phyloP scores from a whole-genome alignment of 2,329 filamentous ascomycete genomes.

The Daldinia sp. region DNA sequence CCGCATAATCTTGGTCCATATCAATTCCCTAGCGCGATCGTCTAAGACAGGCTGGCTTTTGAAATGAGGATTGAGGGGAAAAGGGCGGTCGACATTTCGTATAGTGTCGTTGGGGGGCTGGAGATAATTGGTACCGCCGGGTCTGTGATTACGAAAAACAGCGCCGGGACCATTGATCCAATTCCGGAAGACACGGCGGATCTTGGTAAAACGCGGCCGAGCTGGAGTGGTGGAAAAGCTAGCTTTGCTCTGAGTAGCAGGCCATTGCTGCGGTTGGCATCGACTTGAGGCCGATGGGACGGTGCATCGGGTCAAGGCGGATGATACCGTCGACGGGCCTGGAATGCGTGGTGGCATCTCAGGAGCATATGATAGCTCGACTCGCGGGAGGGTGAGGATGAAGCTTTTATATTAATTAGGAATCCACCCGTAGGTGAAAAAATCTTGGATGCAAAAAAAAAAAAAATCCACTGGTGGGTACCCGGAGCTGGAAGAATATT shows the following conservation, averaged over 20 bases:
- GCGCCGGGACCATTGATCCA: slow-evolving; percentile 42
- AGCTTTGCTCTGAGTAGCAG: slow-evolving; percentile 30
- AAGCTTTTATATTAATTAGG: slow-evolving; percentile 28
- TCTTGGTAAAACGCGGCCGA: slow-evolving; percentile 42
- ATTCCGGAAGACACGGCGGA: slow-evolving; percentile 43
- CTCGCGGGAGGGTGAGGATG: slow-evolving; percentile 27
- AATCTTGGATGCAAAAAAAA: slow-evolving; percentile 8
- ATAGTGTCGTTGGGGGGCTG: not conserved
- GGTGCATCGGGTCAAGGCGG: slow-evolving; percentile 25
- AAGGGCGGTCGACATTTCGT: slow-evolving; percentile 61
- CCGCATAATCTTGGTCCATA: slow-evolving; percentile 77
- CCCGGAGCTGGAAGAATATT: slow-evolving; percentile 6
- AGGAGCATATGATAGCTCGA: slow-evolving; percentile 28
- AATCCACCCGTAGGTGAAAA: slow-evolving; percentile 19
- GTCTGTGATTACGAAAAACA: slow-evolving; percentile 22
- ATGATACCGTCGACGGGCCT: slow-evolving; percentile 30
- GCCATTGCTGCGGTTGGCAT: slow-evolving; percentile 21
- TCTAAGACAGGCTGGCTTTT: slow-evolving; percentile 78
- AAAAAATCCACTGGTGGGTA: slow-evolving; percentile 8
- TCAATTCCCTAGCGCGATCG: slow-evolving; percentile 77
- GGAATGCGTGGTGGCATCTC: slow-evolving; percentile 49
- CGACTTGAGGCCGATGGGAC: slow-evolving; percentile 11
- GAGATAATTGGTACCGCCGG: slow-evolving; percentile 41
- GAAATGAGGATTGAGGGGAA: slow-evolving; percentile 80
- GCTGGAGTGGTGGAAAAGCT: slow-evolving; percentile 50